A percentile compares a stretch with the other conserved stretches of the same genome.
phyloP scores from a whole-genome alignment of 1,284 basidiomycete genomes.

The Agroathelia rolfsii region DNA sequence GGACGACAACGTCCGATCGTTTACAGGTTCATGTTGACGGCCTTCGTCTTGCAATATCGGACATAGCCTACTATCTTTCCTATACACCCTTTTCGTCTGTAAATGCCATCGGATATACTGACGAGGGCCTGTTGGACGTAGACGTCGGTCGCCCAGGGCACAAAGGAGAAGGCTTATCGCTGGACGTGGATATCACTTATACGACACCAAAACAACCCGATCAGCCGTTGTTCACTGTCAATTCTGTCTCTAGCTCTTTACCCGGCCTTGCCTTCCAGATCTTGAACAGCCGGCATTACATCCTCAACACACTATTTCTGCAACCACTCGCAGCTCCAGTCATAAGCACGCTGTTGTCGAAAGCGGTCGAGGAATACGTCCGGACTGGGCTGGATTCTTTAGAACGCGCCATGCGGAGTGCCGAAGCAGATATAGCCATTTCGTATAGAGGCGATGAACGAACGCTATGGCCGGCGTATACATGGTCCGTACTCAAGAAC shows the following conservation, averaged over 20 bases:
- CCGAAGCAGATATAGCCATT: conserved; percentile 18
- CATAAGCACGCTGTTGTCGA: conserved; percentile 17
- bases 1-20: conserved; percentile 21
- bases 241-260: conserved; percentile 26
- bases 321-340: conserved; percentile 34
- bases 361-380: conserved; percentile 24
- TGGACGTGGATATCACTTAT: conserved; percentile 33
- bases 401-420: conserved; percentile 19
- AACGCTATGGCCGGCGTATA: conserved; percentile 16
- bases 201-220: conserved; percentile 15
- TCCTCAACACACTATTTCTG: conserved; percentile 36
- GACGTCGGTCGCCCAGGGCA: conserved; percentile 20
- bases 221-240: conserved; percentile 29
- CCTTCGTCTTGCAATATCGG: conserved; percentile 28
- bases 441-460: too few species aligned
- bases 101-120: conserved; percentile 29
- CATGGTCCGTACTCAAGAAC: too few species aligned
- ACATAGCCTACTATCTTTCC: conserved; percentile 34
- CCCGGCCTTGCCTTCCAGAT: conserved; percentile 30
- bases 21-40: conserved; percentile 33
- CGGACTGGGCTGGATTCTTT: conserved; percentile 21
- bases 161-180: conserved; percentile 20
- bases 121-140: conserved; percentile 36
- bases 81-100: too few species aligned
- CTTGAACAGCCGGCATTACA: conserved; percentile 34